Conservation (phyloP, 148 eudicot species). For the Persicaria maculosa region DNA sequence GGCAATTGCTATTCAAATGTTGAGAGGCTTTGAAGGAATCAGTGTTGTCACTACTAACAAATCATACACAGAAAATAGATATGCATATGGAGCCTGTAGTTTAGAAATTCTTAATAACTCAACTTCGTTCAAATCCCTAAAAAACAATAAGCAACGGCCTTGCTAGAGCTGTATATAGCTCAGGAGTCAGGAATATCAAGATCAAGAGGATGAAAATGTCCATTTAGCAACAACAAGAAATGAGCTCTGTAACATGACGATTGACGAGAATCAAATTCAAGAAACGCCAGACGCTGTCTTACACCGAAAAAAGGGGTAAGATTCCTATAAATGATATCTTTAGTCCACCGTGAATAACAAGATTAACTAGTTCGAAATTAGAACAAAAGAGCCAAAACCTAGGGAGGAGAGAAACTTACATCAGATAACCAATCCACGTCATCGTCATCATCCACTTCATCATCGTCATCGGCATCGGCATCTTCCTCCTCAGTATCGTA, state of each 20-base stretch:
- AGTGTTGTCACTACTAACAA: neutral
- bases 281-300: neutral
- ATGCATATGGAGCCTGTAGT: neutral
- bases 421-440: constrained; percentile 25
- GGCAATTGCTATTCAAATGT: neutral
- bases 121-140: neutral
- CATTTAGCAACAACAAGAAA: neutral
- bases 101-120: too few relatives aligned
- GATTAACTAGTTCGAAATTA: neutral
- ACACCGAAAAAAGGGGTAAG: neutral
- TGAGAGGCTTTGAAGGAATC: neutral
- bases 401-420: constrained; percentile 19
- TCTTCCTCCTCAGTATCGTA: constrained; percentile 38
- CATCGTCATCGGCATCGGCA: constrained; percentile 14
- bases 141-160: neutral
- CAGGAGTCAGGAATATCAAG: neutral
- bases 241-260: neutral
- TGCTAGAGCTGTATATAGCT: neutral
- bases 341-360: neutral
- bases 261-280: neutral
- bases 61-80: neutral
- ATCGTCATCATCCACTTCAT: constrained; percentile 22
- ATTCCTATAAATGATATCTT: neutral
- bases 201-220: too few relatives aligned
- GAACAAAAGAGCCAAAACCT: neutral